Evolutionary conservation across 1,284 basidiomycete genomes (phyloP).

Genomic region (Boletellus dicymbophilus): DNA sequence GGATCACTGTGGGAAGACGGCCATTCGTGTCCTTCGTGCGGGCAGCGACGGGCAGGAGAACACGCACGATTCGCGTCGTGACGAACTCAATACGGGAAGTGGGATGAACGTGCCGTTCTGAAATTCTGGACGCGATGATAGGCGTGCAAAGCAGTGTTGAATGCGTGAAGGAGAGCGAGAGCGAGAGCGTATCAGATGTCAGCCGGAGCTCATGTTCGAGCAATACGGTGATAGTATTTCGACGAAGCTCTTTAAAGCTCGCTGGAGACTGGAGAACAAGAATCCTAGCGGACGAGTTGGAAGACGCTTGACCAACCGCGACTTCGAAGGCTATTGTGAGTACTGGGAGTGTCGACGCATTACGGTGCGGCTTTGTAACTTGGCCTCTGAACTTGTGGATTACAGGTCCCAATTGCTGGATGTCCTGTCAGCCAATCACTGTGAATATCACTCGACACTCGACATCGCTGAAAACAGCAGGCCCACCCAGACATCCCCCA

Average conservation of each 20-base stretch:
- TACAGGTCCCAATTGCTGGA: slow-evolving; percentile 16
- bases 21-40: slow-evolving; percentile 10
- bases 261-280: slow-evolving; percentile 19
- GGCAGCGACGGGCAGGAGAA: slow-evolving; percentile 10
- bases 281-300: slow-evolving; percentile 1
- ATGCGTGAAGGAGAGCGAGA: slow-evolving; percentile 26
- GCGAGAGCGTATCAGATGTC: slow-evolving; percentile 20
- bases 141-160: slow-evolving; percentile 23
- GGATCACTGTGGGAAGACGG: slow-evolving; percentile 23
- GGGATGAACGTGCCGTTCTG: slow-evolving; percentile 13
- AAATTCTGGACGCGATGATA: not conserved
- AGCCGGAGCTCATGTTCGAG: slow-evolving; percentile 20
- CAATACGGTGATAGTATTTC: slow-evolving; percentile 9
- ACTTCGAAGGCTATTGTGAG: slow-evolving; percentile 27
- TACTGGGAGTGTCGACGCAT: slow-evolving; percentile 17
- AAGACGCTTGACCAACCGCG: not conserved
- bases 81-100: slow-evolving; percentile 17
- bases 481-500: slow-evolving; percentile 23
- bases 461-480: too few species aligned
- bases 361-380: slow-evolving; percentile 5
- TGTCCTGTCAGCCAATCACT: slow-evolving; percentile 11
- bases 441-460: not conserved
- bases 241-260: slow-evolving; percentile 3
- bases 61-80: slow-evolving; percentile 24
- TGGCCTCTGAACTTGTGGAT: slow-evolving; percentile 13